Evolutionary conservation across 2,329 filamentous ascomycete genomes (phyloP).

Genomic region (Ambrosiella cleistominuta): DNA sequence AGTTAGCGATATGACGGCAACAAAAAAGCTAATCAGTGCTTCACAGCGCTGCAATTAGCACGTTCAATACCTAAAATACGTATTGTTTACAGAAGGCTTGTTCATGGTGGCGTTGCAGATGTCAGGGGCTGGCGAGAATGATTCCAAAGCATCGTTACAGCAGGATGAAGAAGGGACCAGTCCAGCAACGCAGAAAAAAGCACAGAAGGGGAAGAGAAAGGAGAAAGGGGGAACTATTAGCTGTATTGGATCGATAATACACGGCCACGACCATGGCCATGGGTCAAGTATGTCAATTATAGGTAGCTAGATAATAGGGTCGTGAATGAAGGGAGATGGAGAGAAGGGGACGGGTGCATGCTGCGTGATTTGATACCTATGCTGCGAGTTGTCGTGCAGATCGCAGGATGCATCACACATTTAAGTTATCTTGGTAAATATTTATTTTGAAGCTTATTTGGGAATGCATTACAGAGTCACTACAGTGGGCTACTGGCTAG

Average conservation of each 20-base stretch:
- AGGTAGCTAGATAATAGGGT: too few relatives aligned
- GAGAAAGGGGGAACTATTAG: not conserved
- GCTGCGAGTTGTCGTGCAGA: not conserved
- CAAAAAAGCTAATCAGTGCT: not conserved
- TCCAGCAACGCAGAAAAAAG: too few relatives aligned
- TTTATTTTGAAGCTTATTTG: not conserved
- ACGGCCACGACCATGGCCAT: not conserved
- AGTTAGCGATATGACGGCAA: not conserved
- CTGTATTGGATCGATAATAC: not conserved
- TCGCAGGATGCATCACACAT: not conserved
- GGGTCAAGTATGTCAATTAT: too few relatives aligned
- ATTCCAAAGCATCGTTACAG: slow-evolving; percentile 1
- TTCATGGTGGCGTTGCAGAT: not conserved
- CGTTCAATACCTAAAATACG: not conserved
- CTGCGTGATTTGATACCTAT: not conserved
- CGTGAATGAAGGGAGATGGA: not conserved
- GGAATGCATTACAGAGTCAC: not conserved
- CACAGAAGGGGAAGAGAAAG: not conserved
- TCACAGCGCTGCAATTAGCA: not conserved
- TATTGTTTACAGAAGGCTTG: not conserved
- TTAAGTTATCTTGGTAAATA: not conserved
- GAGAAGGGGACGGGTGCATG: not conserved
- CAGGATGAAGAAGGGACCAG: not conserved
- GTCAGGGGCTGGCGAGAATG: not conserved
- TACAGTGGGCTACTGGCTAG: not conserved